A percentile compares a stretch with the other conserved stretches of the same genome.
Conservation (phyloP, 2,329 filamentous ascomycete species). For the Aspergillus sp. region DNA sequence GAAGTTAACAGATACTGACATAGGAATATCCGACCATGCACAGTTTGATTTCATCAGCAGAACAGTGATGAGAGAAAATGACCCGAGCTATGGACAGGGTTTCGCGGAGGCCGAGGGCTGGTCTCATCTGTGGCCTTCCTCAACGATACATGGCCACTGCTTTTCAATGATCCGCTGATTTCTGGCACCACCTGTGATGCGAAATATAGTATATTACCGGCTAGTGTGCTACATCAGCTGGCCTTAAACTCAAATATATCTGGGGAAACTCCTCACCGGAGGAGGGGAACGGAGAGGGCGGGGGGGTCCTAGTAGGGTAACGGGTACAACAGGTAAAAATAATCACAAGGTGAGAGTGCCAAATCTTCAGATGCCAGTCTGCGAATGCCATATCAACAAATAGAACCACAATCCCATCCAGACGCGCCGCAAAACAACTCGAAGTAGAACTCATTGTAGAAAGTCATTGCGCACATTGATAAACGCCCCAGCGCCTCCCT, state of each 20-base stretch:
- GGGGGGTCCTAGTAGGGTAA: background rate
- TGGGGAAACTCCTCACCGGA: background rate
- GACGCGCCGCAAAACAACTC: slow-evolving; percentile 19
- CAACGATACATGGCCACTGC: too few relatives aligned
- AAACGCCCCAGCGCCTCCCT: slow-evolving; percentile 81
- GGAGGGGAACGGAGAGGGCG: background rate
- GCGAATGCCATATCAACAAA: slow-evolving; percentile 18
- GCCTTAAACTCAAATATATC: background rate
- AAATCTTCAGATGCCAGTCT: slow-evolving; percentile 18
- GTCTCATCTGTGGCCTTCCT: background rate
- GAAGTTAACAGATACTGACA: too few relatives aligned
- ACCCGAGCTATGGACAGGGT: background rate
- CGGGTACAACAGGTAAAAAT: slow-evolving; percentile 5
- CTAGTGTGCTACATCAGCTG: background rate
- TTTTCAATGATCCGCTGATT: background rate
- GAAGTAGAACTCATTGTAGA: slow-evolving; percentile 43
- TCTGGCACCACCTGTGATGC: background rate
- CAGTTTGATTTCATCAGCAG: background rate
- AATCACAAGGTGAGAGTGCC: slow-evolving; percentile 5
- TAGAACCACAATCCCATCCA: slow-evolving; percentile 9
- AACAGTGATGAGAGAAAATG: background rate
- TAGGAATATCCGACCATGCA: background rate
- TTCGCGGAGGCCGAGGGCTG: background rate
- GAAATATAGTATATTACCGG: background rate
- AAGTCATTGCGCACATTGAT: slow-evolving; percentile 68